Evolutionary conservation across 1,139 yeast species (phyloP).

Genomic region (Yamadazyma buinensis): DNA sequence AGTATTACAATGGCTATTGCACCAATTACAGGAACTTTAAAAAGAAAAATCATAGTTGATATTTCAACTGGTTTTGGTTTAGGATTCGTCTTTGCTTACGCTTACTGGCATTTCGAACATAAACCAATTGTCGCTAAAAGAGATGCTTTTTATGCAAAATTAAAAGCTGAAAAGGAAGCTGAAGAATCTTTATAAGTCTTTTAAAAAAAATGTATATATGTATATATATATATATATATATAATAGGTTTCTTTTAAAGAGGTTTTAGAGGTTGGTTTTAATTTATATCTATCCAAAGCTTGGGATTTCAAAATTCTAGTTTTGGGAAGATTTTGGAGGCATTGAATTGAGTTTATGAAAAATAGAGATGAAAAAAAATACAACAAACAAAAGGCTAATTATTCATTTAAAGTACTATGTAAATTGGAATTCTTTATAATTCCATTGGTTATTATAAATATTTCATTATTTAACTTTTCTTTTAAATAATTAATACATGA

Average conservation of each 20-base stretch:
- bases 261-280: too few species aligned
- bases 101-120: constrained; percentile 50
- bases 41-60: constrained; percentile 79
- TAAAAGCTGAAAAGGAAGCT: constrained; percentile 69
- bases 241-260: too few species aligned
- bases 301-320: too few species aligned
- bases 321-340: too few species aligned
- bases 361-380: too few species aligned
- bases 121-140: constrained; percentile 66
- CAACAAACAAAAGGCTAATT: neutral
- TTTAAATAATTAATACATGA: constrained; percentile 61
- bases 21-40: constrained; percentile 84
- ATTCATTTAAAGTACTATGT: constrained; percentile 2
- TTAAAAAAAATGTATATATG: too few species aligned
- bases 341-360: too few species aligned
- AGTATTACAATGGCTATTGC: constrained; percentile 66
- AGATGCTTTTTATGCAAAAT: constrained; percentile 79
- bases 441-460: constrained; percentile 55
- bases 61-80: constrained; percentile 60
- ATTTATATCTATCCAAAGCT: too few species aligned
- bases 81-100: constrained; percentile 35
- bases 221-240: too few species aligned
- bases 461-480: constrained; percentile 35
- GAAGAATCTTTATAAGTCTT: constrained; percentile 43
- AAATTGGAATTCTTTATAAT: constrained; percentile 47